A percentile compares a stretch with the other conserved stretches of the same genome.
These are phyloP conservation scores for Claviceps quebecensis DNA, from an alignment of 2,329 filamentous ascomycete genomes.

Conservation along the genomic window DNA sequence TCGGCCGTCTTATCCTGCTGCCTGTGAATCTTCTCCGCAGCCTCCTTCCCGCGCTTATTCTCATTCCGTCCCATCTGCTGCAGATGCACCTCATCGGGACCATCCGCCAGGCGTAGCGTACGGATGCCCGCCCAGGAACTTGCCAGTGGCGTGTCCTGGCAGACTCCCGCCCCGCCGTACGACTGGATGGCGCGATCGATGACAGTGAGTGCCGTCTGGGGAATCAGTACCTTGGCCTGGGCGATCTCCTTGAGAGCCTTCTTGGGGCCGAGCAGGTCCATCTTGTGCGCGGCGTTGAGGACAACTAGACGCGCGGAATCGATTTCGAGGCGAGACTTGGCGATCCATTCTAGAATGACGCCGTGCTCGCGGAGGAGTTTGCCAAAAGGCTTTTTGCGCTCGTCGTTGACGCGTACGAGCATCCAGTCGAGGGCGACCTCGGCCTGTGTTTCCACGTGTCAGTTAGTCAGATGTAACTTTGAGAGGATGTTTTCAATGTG, in stretches of 20 bases:
- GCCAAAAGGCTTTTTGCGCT: slow-evolving; percentile 79
- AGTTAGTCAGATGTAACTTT: background rate
- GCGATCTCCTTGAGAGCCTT: slow-evolving; percentile 85
- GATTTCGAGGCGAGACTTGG: slow-evolving; percentile 83
- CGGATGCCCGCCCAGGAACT: slow-evolving; percentile 68
- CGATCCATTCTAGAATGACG: slow-evolving; percentile 90
- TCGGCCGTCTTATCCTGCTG: slow-evolving; percentile 53
- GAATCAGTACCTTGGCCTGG: slow-evolving; percentile 85
- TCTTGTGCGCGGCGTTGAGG: slow-evolving; percentile 87
- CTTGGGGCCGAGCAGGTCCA: slow-evolving; percentile 82
- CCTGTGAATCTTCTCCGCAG: slow-evolving; percentile 45
- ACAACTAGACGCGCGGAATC: slow-evolving; percentile 82
- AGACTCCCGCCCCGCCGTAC: slow-evolving; percentile 80
- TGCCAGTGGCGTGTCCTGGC: slow-evolving; percentile 86
- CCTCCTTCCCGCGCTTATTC: slow-evolving; percentile 52
- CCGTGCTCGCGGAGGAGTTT: slow-evolving; percentile 79
- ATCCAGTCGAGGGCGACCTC: slow-evolving; percentile 91
- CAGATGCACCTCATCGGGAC: slow-evolving; percentile 89
- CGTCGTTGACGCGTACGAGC: slow-evolving; percentile 87
- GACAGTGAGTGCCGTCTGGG: slow-evolving; percentile 65
- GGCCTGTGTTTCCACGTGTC: slow-evolving; percentile 31
- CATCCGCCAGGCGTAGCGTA: slow-evolving; percentile 77
- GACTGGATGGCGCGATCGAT: slow-evolving; percentile 92
- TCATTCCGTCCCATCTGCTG: slow-evolving; percentile 70
- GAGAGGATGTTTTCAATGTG: no score